Percentiles rank a stretch among this genome's conserved stretches.
Evolutionary conservation across 345 rosid species (phyloP).

Genomic region (Brassica rapa): DNA sequence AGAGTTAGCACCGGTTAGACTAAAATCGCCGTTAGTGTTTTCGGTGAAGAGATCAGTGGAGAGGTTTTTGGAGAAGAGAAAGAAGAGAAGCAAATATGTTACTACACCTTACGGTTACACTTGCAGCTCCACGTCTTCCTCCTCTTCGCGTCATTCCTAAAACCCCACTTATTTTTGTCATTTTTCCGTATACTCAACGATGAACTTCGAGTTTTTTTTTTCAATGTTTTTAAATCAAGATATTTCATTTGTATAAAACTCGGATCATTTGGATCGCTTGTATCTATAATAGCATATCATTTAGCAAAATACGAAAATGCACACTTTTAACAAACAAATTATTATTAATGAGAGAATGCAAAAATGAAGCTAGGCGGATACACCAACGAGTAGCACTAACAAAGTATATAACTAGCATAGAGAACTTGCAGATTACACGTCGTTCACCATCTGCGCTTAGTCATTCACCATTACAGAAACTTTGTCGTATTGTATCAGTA

Average conservation of each 20-base stretch:
- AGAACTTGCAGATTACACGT: background rate
- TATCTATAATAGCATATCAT: background rate
- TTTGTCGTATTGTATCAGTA: background rate
- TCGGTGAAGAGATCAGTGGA: slow-evolving; percentile 35
- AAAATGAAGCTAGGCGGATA: background rate
- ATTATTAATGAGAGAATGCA: background rate
- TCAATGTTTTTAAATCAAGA: background rate
- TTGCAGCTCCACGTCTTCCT: slow-evolving; percentile 25
- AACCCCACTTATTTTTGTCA: background rate
- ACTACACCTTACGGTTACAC: slow-evolving; percentile 1
- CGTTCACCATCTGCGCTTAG: background rate
- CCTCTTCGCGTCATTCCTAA: slow-evolving; percentile 28
- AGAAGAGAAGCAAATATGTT: slow-evolving; percentile 28
- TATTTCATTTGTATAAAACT: background rate
- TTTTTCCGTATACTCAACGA: slow-evolving; percentile 29
- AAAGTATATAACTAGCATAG: background rate
- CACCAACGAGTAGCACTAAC: background rate
- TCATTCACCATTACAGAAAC: slow-evolving; percentile 13
- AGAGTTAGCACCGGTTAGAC: slow-evolving; percentile 18
- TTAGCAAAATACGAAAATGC: background rate
- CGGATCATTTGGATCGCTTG: background rate
- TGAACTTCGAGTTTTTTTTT: slow-evolving; percentile 23
- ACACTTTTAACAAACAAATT: background rate
- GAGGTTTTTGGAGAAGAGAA: slow-evolving; percentile 42
- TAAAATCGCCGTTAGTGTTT: slow-evolving; percentile 25